Percentiles rank a stretch among this genome's conserved stretches.
Evolutionary conservation across 352 stramenopile species (phyloP).

Genomic region (Globisporangium acanthophoron): DNA sequence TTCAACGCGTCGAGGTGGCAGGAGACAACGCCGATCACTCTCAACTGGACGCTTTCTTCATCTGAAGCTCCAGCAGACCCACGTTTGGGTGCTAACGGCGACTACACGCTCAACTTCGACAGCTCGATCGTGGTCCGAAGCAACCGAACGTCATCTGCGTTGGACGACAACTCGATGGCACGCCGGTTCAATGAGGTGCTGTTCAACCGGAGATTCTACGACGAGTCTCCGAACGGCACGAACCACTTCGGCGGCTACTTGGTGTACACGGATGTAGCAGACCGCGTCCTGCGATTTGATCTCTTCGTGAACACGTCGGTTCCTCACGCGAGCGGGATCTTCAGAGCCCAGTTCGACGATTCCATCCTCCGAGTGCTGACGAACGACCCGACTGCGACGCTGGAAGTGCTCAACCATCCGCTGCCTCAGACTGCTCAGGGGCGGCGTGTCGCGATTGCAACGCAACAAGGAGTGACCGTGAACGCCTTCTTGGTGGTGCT

Average conservation of each 20-base stretch:
- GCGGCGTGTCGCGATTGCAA: conserved; percentile 51
- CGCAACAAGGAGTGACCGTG: conserved; percentile 11
- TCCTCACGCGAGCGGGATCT: conserved; percentile 33
- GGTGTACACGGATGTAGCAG: conserved; percentile 17
- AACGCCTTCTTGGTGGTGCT: conserved; percentile 53
- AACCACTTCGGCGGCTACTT: conserved; percentile 37
- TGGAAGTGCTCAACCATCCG: conserved; percentile 45
- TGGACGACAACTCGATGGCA: neutral
- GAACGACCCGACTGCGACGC: conserved; percentile 9
- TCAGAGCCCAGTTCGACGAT: conserved; percentile 50
- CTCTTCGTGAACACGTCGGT: conserved; percentile 45
- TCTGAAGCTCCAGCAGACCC: too few relatives aligned
- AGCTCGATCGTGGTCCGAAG: conserved; percentile 24
- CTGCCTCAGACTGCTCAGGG: conserved; percentile 34
- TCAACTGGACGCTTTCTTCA: neutral
- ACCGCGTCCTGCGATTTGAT: conserved; percentile 36
- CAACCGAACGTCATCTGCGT: conserved; percentile 7
- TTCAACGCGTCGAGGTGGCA: conserved; percentile 1
- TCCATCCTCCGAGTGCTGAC: conserved; percentile 17
- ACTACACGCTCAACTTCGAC: conserved; percentile 23
- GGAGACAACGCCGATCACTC: neutral
- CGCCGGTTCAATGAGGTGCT: conserved; percentile 28
- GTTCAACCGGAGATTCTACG: conserved; percentile 16
- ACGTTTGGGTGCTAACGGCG: neutral
- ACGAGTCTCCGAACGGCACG: conserved; percentile 17